These are phyloP conservation scores for Botrytis tulipae DNA, from an alignment of 2,329 filamentous ascomycete genomes.

Conservation along the genomic window DNA sequence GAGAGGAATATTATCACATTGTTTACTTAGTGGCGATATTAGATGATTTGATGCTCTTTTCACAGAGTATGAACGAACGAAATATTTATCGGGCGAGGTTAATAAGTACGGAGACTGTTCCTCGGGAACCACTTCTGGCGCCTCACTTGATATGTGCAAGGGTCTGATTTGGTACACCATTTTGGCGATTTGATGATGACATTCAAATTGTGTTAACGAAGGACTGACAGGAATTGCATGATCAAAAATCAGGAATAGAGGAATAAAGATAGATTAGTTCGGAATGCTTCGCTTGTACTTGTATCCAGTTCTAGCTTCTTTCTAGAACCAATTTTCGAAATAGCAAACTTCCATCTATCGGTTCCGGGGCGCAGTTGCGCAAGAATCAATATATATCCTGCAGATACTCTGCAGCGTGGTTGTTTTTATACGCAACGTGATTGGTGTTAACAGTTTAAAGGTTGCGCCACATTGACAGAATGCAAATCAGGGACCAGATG, in stretches of 20 bases:
- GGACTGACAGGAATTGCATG: constrained; percentile 13
- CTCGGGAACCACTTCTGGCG: constrained; percentile 14
- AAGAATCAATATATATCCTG: constrained; percentile 20
- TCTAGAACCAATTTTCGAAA: neutral
- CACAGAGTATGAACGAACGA: constrained; percentile 18
- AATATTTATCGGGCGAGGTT: constrained; percentile 21
- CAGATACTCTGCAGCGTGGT: constrained; percentile 2
- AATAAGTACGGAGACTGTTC: constrained; percentile 16
- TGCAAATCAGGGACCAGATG: constrained; percentile 1
- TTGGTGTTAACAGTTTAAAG: neutral
- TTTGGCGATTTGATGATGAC: neutral
- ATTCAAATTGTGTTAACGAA: constrained; percentile 10
- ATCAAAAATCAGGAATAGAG: constrained; percentile 9
- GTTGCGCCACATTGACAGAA: constrained; percentile 10
- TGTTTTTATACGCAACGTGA: constrained; percentile 19
- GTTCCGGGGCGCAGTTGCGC: constrained; percentile 12
- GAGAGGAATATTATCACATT: neutral
- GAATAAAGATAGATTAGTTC: constrained; percentile 4
- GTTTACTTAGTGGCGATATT: neutral
- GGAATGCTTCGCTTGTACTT: neutral
- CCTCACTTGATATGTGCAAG: constrained; percentile 19
- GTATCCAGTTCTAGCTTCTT: neutral
- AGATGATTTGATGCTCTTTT: constrained; percentile 3
- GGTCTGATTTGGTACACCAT: constrained; percentile 12
- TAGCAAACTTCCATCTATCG: constrained; percentile 1